A percentile compares a stretch with the other conserved stretches of the same genome.
Evolutionary conservation across 495 filamentous ascomycete genomes (phyloP).

Genomic region (Aspergillus bridgeri): DNA sequence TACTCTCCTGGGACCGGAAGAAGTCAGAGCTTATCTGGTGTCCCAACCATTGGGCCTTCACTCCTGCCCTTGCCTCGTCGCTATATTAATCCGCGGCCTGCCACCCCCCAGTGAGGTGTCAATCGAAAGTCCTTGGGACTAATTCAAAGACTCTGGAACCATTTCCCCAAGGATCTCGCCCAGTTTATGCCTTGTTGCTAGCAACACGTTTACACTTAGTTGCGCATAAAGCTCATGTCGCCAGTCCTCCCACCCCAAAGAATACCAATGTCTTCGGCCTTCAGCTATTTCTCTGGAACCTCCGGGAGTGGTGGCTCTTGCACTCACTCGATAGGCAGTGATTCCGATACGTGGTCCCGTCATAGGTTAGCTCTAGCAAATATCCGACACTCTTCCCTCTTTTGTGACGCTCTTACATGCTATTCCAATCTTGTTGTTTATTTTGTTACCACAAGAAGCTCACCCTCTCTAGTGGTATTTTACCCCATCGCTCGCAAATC

Average conservation of each 20-base stretch:
- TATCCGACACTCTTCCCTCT: constrained; percentile 10
- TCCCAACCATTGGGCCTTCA: constrained; percentile 13
- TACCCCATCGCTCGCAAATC: constrained; percentile 33
- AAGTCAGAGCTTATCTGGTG: constrained; percentile 20
- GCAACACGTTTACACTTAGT: not conserved
- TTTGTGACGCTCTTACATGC: constrained; percentile 5
- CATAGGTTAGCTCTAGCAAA: constrained; percentile 39
- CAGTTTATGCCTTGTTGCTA: not conserved
- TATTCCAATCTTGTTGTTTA: not conserved
- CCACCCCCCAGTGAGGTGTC: constrained; percentile 3
- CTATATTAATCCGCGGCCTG: constrained; percentile 4
- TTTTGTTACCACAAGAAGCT: constrained; percentile 19
- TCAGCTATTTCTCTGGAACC: constrained; percentile 34
- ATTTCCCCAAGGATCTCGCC: not conserved
- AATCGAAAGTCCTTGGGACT: not conserved
- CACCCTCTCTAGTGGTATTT: constrained; percentile 30
- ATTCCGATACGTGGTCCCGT: constrained; percentile 39
- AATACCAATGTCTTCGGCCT: constrained; percentile 32
- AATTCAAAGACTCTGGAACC: not conserved
- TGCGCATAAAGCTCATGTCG: constrained; percentile 30
- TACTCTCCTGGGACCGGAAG: constrained; percentile 12
- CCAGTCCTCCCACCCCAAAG: constrained; percentile 31
- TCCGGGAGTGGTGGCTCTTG: constrained; percentile 30
- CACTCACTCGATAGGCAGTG: constrained; percentile 32
- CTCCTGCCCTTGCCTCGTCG: constrained; percentile 8